Base-by-base conservation (phyloP, 257 asterid species). In the Cynanchum wilfordii region DNA sequence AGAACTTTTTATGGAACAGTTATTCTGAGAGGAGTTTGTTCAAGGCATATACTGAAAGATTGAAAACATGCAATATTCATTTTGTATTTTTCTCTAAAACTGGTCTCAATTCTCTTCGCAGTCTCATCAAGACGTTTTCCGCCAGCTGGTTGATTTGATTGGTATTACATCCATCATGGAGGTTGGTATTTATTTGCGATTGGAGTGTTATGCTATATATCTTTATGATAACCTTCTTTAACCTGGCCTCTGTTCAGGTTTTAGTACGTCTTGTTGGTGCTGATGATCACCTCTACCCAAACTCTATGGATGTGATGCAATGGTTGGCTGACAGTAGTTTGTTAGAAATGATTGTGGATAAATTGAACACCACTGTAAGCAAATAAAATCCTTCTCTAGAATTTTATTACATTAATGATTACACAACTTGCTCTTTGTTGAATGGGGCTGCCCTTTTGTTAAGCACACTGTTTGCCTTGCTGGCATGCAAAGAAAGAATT, bases 121-220 rank as follows among this genome's bases (percentile, higher is more conserved):
- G 99, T 86, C 87, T 68, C 95, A 90, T 83, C 98, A 88, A 82
- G 95, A 92, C 60, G 96, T 92, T 72, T 89, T 95, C 69, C 85
- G 80, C 76, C 87, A 85, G 87, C 94, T 95, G 80, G 97, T 95
- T 77, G 98, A 95, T 89, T 86, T 95, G 89, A 92, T 95, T 79
- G 99, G 98, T 66, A 87, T 95, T 79, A 92, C 98, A 57, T 95
- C 99, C 73, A 92, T 95, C 77, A 95, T 92, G 99, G 99, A 95
- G 98, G 99, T 95, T 78, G 73, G 81, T 72, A 24, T 12, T 22
- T 10, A 7, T 12, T 27, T 13, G 7, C 22, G 0, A 6, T 13
- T 13, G 13, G 29, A 7, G 11, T 38, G 38, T 27, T 25, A 12
- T 74, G 38, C 33, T 60, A 25, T 25, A 60, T 17, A n/a, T 22